Evolutionary conservation across 2,329 filamentous ascomycete species (phyloP).

Genomic region (Ophiostoma montium): DNA sequence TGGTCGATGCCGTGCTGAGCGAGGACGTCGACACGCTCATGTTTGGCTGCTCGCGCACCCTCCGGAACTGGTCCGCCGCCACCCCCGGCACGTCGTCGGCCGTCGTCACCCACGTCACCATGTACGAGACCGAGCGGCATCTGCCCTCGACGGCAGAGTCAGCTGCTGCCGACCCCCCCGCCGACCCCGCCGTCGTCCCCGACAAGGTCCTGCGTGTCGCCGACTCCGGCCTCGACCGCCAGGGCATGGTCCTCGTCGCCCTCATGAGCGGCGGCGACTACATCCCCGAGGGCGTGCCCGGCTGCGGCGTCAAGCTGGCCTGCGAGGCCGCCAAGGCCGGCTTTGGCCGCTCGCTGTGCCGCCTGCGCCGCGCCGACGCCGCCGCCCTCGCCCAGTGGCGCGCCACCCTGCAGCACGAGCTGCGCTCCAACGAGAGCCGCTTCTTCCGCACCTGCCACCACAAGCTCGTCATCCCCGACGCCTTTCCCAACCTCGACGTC

Average conservation of each 20-base stretch:
- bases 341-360: slow-evolving; percentile 65
- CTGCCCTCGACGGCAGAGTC: background rate
- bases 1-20: slow-evolving; percentile 87
- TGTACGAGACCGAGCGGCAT: slow-evolving; percentile 43
- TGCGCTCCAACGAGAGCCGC: slow-evolving; percentile 70
- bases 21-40: slow-evolving; percentile 96
- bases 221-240: slow-evolving; percentile 53
- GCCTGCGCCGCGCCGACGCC: slow-evolving; percentile 43
- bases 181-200: background rate
- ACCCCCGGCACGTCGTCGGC: slow-evolving; percentile 50
- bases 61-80: slow-evolving; percentile 65
- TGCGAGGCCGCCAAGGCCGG: slow-evolving; percentile 82
- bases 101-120: slow-evolving; percentile 73
- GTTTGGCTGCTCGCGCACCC: slow-evolving; percentile 73
- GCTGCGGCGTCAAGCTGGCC: slow-evolving; percentile 76
- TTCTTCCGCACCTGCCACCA: slow-evolving; percentile 67
- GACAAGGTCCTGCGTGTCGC: slow-evolving; percentile 11
- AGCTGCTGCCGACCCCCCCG: background rate
- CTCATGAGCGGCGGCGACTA: slow-evolving; percentile 96
- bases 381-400: slow-evolving; percentile 55
- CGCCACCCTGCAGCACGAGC: slow-evolving; percentile 55
- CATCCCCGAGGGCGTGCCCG: slow-evolving; percentile 70
- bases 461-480: slow-evolving; percentile 58
- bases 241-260: slow-evolving; percentile 88
- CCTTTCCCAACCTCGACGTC: slow-evolving; percentile 68